Evolutionary conservation across 768 basidiomycete genomes (phyloP).

Genomic region (Ramaria rubella): DNA sequence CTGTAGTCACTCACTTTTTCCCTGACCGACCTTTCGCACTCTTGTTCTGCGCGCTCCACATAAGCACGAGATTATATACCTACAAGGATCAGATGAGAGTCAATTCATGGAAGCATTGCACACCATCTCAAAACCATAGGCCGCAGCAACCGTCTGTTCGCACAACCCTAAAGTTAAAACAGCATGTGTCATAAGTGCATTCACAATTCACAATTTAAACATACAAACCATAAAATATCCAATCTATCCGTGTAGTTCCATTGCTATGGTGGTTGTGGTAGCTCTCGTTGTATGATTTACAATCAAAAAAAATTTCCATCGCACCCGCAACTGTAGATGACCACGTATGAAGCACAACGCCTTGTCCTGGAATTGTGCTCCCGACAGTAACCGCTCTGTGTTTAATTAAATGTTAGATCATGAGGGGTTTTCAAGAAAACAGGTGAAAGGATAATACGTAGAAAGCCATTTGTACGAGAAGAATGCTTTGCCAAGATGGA

Average conservation of each 20-base stretch:
- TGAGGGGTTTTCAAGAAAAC: too few species aligned
- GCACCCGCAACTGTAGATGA: slow-evolving; percentile 10
- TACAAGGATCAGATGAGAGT: background rate
- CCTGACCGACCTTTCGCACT: background rate
- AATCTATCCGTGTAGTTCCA: slow-evolving; percentile 1
- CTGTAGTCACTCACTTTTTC: slow-evolving; percentile 7
- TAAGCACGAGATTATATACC: slow-evolving; percentile 24
- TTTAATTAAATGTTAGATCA: background rate
- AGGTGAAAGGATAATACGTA: too few species aligned
- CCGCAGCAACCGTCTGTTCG: slow-evolving; percentile 23
- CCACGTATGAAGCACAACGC: slow-evolving; percentile 16
- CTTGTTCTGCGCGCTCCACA: slow-evolving; percentile 23
- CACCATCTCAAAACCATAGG: slow-evolving; percentile 19
- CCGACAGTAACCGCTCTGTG: slow-evolving; percentile 16
- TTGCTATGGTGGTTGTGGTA: background rate
- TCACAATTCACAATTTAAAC: background rate
- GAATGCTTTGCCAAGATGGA: too few species aligned
- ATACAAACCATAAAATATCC: slow-evolving; percentile 23
- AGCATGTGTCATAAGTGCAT: background rate
- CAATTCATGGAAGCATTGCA: background rate
- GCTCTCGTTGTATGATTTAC: slow-evolving; percentile 18
- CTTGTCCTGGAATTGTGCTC: slow-evolving; percentile 10
- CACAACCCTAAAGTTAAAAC: slow-evolving; percentile 15
- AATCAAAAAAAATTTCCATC: slow-evolving; percentile 22
- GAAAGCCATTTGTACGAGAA: too few species aligned